Evolutionary conservation across 805 yeast species (phyloP).

Genomic region (Metschnikowia corniflorae): DNA sequence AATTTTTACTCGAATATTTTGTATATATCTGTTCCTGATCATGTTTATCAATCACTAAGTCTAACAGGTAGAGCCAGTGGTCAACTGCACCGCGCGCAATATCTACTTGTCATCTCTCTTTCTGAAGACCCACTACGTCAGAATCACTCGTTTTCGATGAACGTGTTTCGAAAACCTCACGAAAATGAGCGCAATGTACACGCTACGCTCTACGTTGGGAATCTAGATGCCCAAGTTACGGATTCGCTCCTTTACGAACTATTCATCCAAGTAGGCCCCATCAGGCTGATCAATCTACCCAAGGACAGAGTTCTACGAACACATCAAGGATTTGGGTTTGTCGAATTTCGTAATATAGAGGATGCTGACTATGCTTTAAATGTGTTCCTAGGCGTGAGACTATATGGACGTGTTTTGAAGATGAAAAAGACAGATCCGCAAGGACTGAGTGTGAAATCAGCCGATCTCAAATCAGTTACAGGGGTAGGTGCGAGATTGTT

Average conservation of each 20-base stretch:
- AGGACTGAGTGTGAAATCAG: constrained; percentile 12
- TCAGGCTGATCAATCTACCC: constrained; percentile 68
- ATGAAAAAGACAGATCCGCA: constrained; percentile 47
- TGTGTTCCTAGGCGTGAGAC: constrained; percentile 54
- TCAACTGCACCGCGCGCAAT: no score
- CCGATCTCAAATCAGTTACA: constrained; percentile 5
- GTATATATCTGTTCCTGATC: no score
- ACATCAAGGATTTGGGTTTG: constrained; percentile 88
- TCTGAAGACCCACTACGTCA: no score
- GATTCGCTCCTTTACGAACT: constrained; percentile 76
- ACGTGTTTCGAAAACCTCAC: constrained; percentile 29
- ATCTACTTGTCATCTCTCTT: no score
- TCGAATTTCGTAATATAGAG: constrained; percentile 54
- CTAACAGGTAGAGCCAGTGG: no score
- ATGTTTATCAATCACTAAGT: no score
- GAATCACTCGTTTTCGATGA: constrained; percentile 20
- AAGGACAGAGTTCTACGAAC: constrained; percentile 66
- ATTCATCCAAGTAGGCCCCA: constrained; percentile 80
- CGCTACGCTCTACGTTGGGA: constrained; percentile 75
- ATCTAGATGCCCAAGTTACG: constrained; percentile 70
- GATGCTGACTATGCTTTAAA: constrained; percentile 72
- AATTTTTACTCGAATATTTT: no score
- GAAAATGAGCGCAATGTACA: constrained; percentile 55
- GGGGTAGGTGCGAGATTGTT: constrained; percentile 50
- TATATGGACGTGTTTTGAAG: constrained; percentile 60